Evolutionary conservation across 2,329 filamentous ascomycete genomes (phyloP), one percentile per base, ranked within the genome.

Genomic region (Plectosphaerella plurivora): DNA sequence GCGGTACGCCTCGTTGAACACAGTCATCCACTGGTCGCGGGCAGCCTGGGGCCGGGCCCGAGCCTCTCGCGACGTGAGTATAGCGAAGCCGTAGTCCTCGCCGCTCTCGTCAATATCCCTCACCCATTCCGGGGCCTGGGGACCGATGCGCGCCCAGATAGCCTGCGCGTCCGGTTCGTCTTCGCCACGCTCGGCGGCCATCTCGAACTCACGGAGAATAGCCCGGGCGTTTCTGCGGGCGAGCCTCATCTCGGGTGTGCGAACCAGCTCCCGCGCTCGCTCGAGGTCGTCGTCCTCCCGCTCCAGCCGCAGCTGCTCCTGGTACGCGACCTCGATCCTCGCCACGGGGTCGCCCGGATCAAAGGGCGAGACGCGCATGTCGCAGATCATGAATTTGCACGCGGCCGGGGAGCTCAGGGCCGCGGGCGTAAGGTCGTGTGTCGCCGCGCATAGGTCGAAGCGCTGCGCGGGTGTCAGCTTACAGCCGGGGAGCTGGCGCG

Each of bases 361-460:
- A 8, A n/a, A 7, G 2, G 35, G 33, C 9, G 47, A 22, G 4
- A 49, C 10, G 9, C 47, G 33, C n/a, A 20, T 35, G 36, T 49
- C 47, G 47, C 47, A 49, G 15, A 49, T 18, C 15, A 41, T 41
- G 35, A 41, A 41, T 18, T 49, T 49, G 47, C 47, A 49, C 10
- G 36, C 36, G 15, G 33, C n/a, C n/a, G n/a, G n/a, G n/a, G n/a
- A n/a, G n/a, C n/a, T n/a, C n/a, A n/a, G n/a, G n/a, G n/a, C n/a
- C n/a, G n/a, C n/a, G n/a, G n/a, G n/a, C n/a, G n/a, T n/a, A n/a
- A n/a, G n/a, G n/a, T n/a, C n/a, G n/a, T n/a, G n/a, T n/a, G n/a
- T n/a, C n/a, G n/a, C n/a, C n/a, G 33, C 33, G 33, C 33, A 36
- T 8, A 8, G 33, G 8, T 36, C 33, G 33, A 36, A 36, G 33